phyloP scores from a whole-genome alignment of 257 asterid species.

The Jacaranda copaia region DNA sequence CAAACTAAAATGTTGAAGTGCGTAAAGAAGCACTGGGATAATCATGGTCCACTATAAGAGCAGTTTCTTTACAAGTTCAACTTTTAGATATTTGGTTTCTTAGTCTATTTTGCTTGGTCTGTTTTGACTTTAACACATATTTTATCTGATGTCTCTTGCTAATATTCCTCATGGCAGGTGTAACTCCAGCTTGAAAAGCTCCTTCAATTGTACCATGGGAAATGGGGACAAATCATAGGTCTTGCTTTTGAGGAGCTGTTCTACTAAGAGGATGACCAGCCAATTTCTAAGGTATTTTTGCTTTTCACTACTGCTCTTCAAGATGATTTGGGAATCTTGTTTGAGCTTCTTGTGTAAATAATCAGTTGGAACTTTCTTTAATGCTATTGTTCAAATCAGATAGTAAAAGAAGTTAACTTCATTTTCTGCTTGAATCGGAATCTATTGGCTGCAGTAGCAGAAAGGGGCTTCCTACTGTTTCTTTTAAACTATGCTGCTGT shows the following conservation, averaged over 20 bases:
- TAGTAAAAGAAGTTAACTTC: background rate
- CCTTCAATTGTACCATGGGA: constrained; percentile 84
- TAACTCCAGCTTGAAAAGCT: constrained; percentile 95
- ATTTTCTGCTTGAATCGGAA: background rate
- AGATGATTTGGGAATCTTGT: constrained; percentile 20
- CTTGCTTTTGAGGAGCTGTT: constrained; percentile 91
- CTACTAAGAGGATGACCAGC: constrained; percentile 50
- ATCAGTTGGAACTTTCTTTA: constrained; percentile 5
- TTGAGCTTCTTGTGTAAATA: constrained; percentile 13
- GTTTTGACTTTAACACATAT: background rate
- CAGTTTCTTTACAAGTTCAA: too few relatives aligned
- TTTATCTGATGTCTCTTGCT: constrained; percentile 7
- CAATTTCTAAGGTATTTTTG: background rate
- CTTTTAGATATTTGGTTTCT: too few relatives aligned
- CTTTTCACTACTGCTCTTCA: background rate
- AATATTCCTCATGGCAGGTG: constrained; percentile 50
- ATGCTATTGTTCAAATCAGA: background rate
- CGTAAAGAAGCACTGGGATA: background rate
- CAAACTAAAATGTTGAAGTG: background rate
- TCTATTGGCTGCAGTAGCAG: too few relatives aligned
- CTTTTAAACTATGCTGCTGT: too few relatives aligned
- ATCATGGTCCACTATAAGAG: too few relatives aligned
- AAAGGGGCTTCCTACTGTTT: too few relatives aligned
- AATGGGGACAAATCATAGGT: constrained; percentile 86
- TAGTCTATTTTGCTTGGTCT: background rate